Evolutionary conservation across 176 grass and related monocot species (phyloP).

Genomic region (Luzula sylvatica): DNA sequence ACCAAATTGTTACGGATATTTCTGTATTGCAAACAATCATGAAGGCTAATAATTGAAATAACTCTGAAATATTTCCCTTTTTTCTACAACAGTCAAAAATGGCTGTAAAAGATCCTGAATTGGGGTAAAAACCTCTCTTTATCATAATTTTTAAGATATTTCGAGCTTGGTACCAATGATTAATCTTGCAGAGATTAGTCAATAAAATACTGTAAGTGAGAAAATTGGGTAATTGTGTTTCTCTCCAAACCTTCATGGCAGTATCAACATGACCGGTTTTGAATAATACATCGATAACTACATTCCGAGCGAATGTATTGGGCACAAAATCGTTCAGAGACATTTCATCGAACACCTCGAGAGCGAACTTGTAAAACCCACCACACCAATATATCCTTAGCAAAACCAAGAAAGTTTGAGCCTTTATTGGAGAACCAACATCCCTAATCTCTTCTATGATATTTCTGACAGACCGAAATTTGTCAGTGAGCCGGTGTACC

Average conservation of each 20-base stretch:
- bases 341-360: conserved; percentile 78
- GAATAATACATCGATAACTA: conserved; percentile 64
- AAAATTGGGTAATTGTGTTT: conserved; percentile 48
- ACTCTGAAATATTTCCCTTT: conserved; percentile 33
- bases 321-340: conserved; percentile 39
- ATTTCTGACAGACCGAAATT: conserved; percentile 30
- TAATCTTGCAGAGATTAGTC: conserved; percentile 46
- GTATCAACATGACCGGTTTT: conserved; percentile 29
- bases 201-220: conserved; percentile 61
- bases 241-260: conserved; percentile 22
- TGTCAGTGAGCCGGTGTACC: conserved; percentile 41
- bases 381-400: conserved; percentile 75
- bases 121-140: conserved; percentile 39
- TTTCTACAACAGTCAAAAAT: conserved; percentile 67
- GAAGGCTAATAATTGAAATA: conserved; percentile 51
- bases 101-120: conserved; percentile 16
- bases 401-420: conserved; percentile 64
- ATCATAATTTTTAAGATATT: conserved; percentile 41
- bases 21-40: conserved; percentile 34
- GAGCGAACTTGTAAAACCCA: conserved; percentile 34
- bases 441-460: conserved; percentile 37
- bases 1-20: conserved; percentile 43
- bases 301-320: conserved; percentile 55
- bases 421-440: conserved; percentile 48
- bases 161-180: conserved; percentile 34